A percentile compares a stretch with the other conserved stretches of the same genome.
Conservation (phyloP, 805 yeast genomes). For the Starmerella sirachaensis region DNA sequence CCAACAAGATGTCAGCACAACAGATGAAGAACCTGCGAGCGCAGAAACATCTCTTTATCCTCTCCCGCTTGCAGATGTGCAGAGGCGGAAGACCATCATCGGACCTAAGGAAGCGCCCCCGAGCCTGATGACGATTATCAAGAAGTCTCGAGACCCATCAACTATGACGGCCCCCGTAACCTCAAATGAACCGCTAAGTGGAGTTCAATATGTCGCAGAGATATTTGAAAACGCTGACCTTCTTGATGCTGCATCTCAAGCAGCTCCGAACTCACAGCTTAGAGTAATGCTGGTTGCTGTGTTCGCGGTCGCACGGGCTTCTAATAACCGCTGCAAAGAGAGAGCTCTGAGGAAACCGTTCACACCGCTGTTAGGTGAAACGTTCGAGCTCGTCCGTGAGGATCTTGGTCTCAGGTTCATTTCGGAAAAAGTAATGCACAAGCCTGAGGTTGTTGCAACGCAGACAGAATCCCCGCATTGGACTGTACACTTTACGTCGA, state of each 20-base stretch:
- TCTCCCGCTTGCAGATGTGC: constrained; percentile 38
- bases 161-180: constrained; percentile 76
- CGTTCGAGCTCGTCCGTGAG: constrained; percentile 78
- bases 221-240: constrained; percentile 62
- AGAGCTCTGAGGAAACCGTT: constrained; percentile 82
- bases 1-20: not conserved
- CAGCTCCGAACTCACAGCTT: constrained; percentile 40
- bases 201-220: constrained; percentile 71
- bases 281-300: constrained; percentile 54
- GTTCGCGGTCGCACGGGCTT: constrained; percentile 66
- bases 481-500: constrained; percentile 35
- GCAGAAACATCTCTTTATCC: constrained; percentile 43
- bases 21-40: not conserved
- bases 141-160: constrained; percentile 79
- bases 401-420: constrained; percentile 63
- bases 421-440: constrained; percentile 77
- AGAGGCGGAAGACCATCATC: constrained; percentile 47
- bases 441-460: constrained; percentile 76
- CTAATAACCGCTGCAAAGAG: constrained; percentile 60
- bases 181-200: constrained; percentile 80
- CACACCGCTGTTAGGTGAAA: constrained; percentile 88
- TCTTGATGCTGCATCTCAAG: constrained; percentile 48
- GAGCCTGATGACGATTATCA: constrained; percentile 59
- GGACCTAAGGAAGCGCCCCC: constrained; percentile 62
- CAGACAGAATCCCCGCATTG: constrained; percentile 63